Conservation (phyloP, 257 asterid species). For the Handroanthus guayacan region DNA sequence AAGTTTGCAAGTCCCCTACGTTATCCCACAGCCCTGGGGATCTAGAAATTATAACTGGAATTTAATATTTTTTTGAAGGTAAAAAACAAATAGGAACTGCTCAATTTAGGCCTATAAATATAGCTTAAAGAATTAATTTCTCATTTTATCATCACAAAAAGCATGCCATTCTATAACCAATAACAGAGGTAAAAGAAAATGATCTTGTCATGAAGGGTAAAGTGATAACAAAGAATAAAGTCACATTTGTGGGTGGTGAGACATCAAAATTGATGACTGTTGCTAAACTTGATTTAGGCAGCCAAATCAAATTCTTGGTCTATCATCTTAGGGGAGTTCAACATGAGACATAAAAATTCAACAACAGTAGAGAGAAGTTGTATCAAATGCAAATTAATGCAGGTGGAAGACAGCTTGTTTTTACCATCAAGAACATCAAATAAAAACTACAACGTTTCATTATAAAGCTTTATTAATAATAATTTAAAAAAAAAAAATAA, state of each 20-base stretch:
- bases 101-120: neutral
- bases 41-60: neutral
- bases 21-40: neutral
- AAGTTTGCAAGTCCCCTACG: neutral
- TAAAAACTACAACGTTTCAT: slow-evolving; percentile 1
- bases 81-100: neutral
- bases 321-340: neutral
- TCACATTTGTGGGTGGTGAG: neutral
- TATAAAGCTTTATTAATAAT: neutral
- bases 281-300: neutral
- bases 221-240: neutral
- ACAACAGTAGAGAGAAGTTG: neutral
- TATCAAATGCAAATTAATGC: neutral
- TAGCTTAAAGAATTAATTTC: slow-evolving; percentile 13
- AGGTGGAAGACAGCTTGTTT: neutral
- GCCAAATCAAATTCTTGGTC: neutral
- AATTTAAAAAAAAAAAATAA: neutral
- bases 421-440: slow-evolving; percentile 20
- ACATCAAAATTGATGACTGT: neutral
- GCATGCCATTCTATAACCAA: neutral
- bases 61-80: slow-evolving; percentile 10
- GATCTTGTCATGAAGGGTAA: neutral
- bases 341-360: slow-evolving; percentile 1
- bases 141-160: neutral
- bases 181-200: neutral